Percentiles rank a stretch among this genome's conserved stretches.
These are phyloP conservation scores for Colletotrichum siamense DNA, from an alignment of 2,329 filamentous ascomycete genomes.

Conservation along the genomic window DNA sequence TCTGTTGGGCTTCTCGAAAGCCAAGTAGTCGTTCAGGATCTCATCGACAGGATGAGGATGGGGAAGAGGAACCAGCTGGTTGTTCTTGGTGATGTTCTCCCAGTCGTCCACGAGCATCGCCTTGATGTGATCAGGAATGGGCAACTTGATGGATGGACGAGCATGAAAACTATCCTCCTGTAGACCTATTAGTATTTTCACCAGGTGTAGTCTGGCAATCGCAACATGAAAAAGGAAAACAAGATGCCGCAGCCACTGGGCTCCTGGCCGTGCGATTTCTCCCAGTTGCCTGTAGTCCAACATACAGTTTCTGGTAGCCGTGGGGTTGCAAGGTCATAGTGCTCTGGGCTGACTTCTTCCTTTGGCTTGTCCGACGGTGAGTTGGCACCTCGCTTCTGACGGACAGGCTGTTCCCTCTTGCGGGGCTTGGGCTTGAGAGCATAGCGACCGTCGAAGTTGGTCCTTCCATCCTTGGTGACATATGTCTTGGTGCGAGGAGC, in stretches of 20 bases:
- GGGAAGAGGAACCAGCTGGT: slow-evolving; percentile 86
- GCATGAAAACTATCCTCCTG: slow-evolving; percentile 90
- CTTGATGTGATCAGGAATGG: slow-evolving; percentile 89
- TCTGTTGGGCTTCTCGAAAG: slow-evolving; percentile 71
- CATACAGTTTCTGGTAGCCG: not conserved
- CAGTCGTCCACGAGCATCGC: slow-evolving; percentile 95
- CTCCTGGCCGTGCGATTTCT: not conserved
- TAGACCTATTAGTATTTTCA: not conserved
- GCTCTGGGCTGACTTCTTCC: not conserved
- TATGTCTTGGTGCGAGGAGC: not conserved
- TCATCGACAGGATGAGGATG: slow-evolving; percentile 75
- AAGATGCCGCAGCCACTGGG: slow-evolving; percentile 2
- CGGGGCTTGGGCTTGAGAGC: not conserved
- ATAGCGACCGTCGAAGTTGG: slow-evolving; percentile 2
- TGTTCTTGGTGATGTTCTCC: slow-evolving; percentile 97
- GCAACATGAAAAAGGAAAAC: not conserved
- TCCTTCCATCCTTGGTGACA: slow-evolving; percentile 6
- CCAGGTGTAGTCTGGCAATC: not conserved
- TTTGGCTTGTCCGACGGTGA: not conserved
- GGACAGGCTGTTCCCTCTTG: not conserved
- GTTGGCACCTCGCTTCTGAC: not conserved
- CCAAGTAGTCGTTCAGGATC: slow-evolving; percentile 83
- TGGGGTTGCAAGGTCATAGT: not conserved
- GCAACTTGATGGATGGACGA: slow-evolving; percentile 84
- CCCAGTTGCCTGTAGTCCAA: not conserved